A percentile compares a stretch with the other conserved stretches of the same genome.
These are phyloP conservation scores for Rhododendron mucronatum DNA, from an alignment of 148 eudicot species.

Conservation along the genomic window DNA sequence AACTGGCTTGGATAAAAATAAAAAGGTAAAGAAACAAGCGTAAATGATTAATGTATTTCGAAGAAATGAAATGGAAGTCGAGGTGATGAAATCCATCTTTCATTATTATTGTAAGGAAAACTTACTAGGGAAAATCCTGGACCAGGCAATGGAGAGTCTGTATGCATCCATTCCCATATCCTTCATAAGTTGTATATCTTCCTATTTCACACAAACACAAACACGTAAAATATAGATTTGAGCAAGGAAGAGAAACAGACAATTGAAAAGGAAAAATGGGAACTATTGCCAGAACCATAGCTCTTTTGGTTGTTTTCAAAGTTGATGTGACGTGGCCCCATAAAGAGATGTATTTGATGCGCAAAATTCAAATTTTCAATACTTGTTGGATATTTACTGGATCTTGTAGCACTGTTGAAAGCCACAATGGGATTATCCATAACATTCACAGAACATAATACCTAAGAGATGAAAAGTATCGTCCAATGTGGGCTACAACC, in stretches of 20 bases:
- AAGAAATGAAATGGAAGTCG: too few relatives aligned
- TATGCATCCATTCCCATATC: slow-evolving; percentile 92
- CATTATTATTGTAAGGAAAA: not conserved
- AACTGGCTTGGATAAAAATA: too few relatives aligned
- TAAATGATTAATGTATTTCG: too few relatives aligned
- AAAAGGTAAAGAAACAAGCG: too few relatives aligned
- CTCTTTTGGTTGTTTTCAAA: not conserved
- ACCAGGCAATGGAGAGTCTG: slow-evolving; percentile 90
- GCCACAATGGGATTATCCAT: not conserved
- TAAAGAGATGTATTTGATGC: not conserved
- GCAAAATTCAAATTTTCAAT: not conserved
- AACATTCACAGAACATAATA: not conserved
- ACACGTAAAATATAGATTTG: not conserved
- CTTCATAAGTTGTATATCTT: slow-evolving; percentile 79
- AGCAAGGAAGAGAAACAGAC: not conserved
- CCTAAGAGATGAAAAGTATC: not conserved
- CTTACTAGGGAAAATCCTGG: slow-evolving; percentile 88
- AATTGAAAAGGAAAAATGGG: not conserved
- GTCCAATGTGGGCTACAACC: not conserved
- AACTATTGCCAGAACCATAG: not conserved
- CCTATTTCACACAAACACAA: slow-evolving; percentile 33
- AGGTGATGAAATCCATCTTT: not conserved
- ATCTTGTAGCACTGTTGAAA: not conserved
- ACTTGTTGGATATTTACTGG: not conserved
- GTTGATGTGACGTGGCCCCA: not conserved